These are phyloP conservation scores for Trichomonas vaginalis DNA, from an alignment of 208 protist species.

Conservation along the genomic window DNA sequence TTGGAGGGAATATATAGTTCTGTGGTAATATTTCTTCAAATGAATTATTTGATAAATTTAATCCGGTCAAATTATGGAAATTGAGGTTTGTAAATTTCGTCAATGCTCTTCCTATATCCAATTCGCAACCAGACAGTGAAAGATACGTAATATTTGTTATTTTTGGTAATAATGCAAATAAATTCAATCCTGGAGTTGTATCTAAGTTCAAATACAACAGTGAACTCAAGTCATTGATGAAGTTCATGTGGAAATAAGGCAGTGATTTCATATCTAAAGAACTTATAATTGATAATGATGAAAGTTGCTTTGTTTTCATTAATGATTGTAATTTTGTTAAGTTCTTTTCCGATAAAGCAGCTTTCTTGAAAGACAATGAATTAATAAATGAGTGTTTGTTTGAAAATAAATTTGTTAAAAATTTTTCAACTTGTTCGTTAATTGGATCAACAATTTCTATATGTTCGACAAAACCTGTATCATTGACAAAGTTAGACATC, in stretches of 20 bases:
- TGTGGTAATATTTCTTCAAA: neutral
- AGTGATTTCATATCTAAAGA: neutral
- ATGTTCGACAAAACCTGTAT: neutral
- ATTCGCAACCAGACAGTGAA: neutral
- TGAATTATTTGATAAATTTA: neutral
- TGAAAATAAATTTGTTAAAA: neutral
- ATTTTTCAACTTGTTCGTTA: neutral
- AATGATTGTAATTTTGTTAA: neutral
- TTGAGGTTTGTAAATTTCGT: neutral
- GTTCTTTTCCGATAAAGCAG: neutral
- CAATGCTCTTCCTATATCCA: neutral
- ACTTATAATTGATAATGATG: neutral
- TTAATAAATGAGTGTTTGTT: neutral
- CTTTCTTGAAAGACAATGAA: neutral
- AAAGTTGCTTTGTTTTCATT: neutral
- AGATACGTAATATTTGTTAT: neutral
- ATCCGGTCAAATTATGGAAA: neutral
- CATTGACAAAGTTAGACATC: neutral
- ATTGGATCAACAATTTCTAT: neutral
- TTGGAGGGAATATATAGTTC: neutral
- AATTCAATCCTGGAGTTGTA: neutral
- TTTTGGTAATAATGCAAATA: neutral
- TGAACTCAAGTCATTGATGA: neutral
- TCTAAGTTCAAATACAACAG: neutral
- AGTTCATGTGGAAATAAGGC: neutral